Conservation (phyloP, 2,329 filamentous ascomycete genomes). For the Thelonectria blattea region DNA sequence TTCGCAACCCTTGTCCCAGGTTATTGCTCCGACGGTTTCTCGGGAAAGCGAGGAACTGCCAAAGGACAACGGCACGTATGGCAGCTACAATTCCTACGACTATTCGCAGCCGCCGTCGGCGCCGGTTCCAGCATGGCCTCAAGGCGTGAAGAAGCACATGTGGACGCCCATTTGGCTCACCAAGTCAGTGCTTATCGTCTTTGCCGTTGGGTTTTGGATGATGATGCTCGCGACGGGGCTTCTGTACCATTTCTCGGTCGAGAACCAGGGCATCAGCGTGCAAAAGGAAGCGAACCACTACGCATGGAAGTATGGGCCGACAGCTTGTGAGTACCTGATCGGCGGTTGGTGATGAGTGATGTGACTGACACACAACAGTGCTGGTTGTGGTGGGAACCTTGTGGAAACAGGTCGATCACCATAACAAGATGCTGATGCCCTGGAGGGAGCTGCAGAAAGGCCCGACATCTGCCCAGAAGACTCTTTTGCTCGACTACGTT, state of each 20-base stretch:
- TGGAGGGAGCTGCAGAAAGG: conserved; percentile 38
- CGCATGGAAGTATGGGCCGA: conserved; percentile 35
- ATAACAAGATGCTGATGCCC: conserved; percentile 36
- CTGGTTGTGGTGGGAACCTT: conserved; percentile 35
- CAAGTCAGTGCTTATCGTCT: conserved; percentile 26
- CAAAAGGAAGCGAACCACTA: conserved; percentile 32
- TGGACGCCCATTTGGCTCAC: conserved; percentile 32
- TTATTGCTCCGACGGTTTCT: not conserved
- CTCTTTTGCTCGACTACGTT: conserved; percentile 40
- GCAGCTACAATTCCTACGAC: conserved; percentile 5
- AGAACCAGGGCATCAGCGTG: conserved; percentile 28
- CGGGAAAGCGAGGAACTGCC: not conserved
- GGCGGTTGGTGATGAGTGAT: too few relatives aligned
- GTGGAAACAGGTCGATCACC: conserved; percentile 42
- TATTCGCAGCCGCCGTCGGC: conserved; percentile 5
- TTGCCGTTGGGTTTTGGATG: conserved; percentile 26
- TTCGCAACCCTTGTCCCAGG: conserved; percentile 5
- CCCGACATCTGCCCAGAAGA: conserved; percentile 23
- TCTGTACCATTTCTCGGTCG: conserved; percentile 29
- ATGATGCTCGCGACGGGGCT: conserved; percentile 31
- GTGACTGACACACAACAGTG: conserved; percentile 17
- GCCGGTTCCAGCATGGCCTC: conserved; percentile 6
- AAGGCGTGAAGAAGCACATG: conserved; percentile 22
- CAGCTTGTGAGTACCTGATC: conserved; percentile 26
- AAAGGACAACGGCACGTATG: conserved; percentile 12